Evolutionary conservation across 768 basidiomycete species (phyloP).

Genomic region (Holtermannia corniformis): DNA sequence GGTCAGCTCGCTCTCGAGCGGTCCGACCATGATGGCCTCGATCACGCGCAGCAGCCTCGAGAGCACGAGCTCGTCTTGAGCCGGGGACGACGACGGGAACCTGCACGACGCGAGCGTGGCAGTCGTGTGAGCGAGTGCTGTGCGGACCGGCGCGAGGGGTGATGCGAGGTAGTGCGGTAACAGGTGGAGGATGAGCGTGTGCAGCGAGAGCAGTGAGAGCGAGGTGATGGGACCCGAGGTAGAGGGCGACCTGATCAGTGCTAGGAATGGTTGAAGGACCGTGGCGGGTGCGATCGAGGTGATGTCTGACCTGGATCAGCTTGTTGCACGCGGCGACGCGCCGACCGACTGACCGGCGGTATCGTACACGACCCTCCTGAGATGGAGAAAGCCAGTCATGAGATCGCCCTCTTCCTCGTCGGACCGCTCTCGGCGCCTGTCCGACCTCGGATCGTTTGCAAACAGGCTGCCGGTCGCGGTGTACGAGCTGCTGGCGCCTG

Average conservation of each 20-base stretch:
- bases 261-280: slow-evolving; percentile 77
- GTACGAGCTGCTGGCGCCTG: slow-evolving; percentile 14
- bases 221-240: slow-evolving; percentile 97
- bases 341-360: slow-evolving; percentile 54
- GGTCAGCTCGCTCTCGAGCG: slow-evolving; percentile 57
- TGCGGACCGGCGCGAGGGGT: slow-evolving; percentile 50
- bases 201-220: slow-evolving; percentile 76
- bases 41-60: slow-evolving; percentile 85
- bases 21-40: slow-evolving; percentile 64
- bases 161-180: slow-evolving; percentile 29
- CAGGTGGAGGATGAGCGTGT: slow-evolving; percentile 60
- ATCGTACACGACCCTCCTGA: slow-evolving; percentile 64
- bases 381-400: slow-evolving; percentile 78
- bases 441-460: not conserved
- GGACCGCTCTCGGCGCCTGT: slow-evolving; percentile 43
- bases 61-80: slow-evolving; percentile 93
- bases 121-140: slow-evolving; percentile 70
- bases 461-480: not conserved
- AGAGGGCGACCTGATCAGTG: slow-evolving; percentile 82
- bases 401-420: slow-evolving; percentile 68
- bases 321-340: slow-evolving; percentile 14
- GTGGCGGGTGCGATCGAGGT: slow-evolving; percentile 31
- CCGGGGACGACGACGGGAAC: slow-evolving; percentile 93
- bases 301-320: slow-evolving; percentile 13
- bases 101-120: slow-evolving; percentile 89